Base-by-base conservation (phyloP, 345 rosid species). In the Passiflora organensis region DNA sequence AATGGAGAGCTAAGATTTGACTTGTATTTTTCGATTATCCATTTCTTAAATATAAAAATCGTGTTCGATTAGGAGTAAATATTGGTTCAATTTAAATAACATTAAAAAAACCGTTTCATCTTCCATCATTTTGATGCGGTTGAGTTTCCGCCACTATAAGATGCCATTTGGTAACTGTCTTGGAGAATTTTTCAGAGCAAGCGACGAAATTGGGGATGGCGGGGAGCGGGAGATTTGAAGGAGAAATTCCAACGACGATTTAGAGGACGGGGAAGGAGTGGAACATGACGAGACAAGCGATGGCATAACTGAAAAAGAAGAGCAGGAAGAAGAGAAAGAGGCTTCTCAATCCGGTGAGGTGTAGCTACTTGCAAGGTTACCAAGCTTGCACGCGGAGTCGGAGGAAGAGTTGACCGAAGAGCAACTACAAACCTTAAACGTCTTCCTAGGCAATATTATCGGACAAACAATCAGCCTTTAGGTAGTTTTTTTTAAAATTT, bases 201-300 rank as follows among this genome's bases (percentile, higher is more conserved):
- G 38, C 32, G 52, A 36, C 53, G 45, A 62, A 67, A 55, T 53
- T 57, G 57, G 76, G n/a, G n/a, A n/a, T n/a, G n/a, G 77, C 56
- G 68, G 82, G 82, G 94, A 80, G 43, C 51, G 62, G 55, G 62
- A 77, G 67, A 73, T 46, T 48, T 32, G 65, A n/a, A n/a, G n/a
- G n/a, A n/a, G n/a, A 66, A 56, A 66, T 75, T 57, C 64, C 43
- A n/a, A n/a, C n/a, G n/a, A n/a, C n/a, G n/a, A n/a, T n/a, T n/a
- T n/a, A 17, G 60, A 47, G 8, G 64, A 57, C n/a, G n/a, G n/a
- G n/a, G 67, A 56, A 20, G 67, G 38, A 50, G 11, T 23, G 10
- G 60, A 53, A 15, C 48, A 53, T 0, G 66, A 50, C n/a, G n/a
- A n/a, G n/a, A n/a, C n/a, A n/a, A n/a, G n/a, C 1, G 53, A 53